Percentiles rank a stretch among this genome's conserved stretches.
These are phyloP conservation scores for Chamaecyparis obtusa DNA, from an alignment of 75 land plant genomes.

Conservation along the genomic window DNA sequence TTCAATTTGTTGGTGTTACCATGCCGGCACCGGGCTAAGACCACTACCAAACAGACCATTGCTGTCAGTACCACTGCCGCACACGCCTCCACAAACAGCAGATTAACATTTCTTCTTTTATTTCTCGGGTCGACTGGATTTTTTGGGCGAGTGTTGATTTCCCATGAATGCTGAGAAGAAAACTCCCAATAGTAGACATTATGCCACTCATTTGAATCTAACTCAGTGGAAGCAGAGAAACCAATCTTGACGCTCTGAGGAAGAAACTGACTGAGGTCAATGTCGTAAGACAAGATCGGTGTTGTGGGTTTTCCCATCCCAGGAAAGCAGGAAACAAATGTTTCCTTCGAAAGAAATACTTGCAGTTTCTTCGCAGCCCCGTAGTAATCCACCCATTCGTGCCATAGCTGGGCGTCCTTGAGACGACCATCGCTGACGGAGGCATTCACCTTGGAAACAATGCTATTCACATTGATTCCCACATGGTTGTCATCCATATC, in stretches of 20 bases:
- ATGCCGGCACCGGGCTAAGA: too few species aligned
- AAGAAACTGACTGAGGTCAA: not conserved
- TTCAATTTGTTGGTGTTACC: too few species aligned
- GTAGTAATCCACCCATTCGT: not conserved
- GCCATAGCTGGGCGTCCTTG: not conserved
- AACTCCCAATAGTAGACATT: not conserved
- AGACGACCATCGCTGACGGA: too few species aligned
- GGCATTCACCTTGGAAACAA: not conserved
- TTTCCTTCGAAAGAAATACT: too few species aligned
- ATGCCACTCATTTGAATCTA: too few species aligned
- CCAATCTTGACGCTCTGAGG: not conserved
- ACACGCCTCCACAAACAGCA: too few species aligned
- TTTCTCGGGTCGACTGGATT: too few species aligned
- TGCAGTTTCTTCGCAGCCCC: not conserved
- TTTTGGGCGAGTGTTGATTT: too few species aligned
- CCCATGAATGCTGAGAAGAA: not conserved
- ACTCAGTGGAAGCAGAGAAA: not conserved
- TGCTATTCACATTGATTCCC: slow-evolving; percentile 36
- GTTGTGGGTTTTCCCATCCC: not conserved
- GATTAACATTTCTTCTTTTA: too few species aligned
- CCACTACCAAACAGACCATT: too few species aligned
- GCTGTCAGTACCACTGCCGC: too few species aligned
- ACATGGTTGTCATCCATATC: slow-evolving; percentile 40
- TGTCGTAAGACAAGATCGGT: not conserved
- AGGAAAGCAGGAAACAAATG: accelerated